These are phyloP conservation scores for Closterium sp. DNA, from an alignment of 139 green algal genomes.

Conservation along the genomic window DNA sequence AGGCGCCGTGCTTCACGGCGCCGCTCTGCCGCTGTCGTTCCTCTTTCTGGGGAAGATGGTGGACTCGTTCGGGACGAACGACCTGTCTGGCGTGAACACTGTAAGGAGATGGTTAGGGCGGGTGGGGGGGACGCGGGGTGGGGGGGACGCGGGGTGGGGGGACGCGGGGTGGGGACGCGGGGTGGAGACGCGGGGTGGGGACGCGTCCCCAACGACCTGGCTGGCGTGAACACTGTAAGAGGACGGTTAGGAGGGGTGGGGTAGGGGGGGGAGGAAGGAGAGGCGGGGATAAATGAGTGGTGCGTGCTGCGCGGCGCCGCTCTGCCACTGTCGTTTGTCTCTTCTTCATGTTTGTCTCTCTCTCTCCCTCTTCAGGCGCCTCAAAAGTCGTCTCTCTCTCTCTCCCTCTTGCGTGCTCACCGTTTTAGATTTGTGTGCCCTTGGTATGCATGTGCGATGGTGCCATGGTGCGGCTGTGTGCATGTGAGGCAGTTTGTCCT, in stretches of 20 bases:
- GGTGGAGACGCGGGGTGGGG: too few relatives aligned
- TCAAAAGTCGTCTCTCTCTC: too few relatives aligned
- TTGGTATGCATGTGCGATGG: too few relatives aligned
- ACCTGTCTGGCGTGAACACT: background rate
- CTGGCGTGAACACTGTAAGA: background rate
- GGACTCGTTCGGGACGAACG: conserved; percentile 26
- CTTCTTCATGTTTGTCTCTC: background rate
- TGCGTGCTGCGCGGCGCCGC: too few relatives aligned
- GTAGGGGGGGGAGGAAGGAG: background rate
- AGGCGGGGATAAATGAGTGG: too few relatives aligned
- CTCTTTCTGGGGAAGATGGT: conserved; percentile 26
- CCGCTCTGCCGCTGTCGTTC: conserved; percentile 11
- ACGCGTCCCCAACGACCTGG: background rate
- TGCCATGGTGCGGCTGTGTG: background rate
- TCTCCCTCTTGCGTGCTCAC: too few relatives aligned
- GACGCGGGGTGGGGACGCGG: too few relatives aligned
- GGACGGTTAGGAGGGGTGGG: background rate
- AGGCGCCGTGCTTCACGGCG: conserved; percentile 18
- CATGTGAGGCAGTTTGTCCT: background rate
- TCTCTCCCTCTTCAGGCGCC: background rate
- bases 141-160: too few relatives aligned
- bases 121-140: background rate
- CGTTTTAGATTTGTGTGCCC: too few relatives aligned
- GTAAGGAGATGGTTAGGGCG: too few relatives aligned
- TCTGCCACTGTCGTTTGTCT: too few relatives aligned